Base-by-base conservation (phyloP, 495 filamentous ascomycete genomes). In the Geopyxis carbonaria region DNA sequence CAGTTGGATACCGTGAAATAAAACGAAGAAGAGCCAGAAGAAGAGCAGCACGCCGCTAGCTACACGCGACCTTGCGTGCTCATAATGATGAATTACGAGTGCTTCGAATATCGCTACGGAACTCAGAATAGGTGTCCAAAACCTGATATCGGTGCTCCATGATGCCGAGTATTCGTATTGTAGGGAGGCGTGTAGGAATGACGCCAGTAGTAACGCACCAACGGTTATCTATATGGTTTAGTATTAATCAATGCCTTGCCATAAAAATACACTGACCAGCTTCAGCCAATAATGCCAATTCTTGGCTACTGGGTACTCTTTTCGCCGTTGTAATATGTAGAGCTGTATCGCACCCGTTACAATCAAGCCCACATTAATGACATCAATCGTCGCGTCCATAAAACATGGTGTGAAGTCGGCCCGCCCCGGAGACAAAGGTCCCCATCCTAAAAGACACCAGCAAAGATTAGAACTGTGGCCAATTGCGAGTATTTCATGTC, bases 331-430 rank as follows among this genome's bases (percentile, higher is more conserved):
- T 46, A 93, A 66, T 61, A 76, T 77, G 65, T 69, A 78, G 21
- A 87, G 58, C 2, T 91, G 84, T 7, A 72, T 66, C 19, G 73
- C 67, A 29, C 91, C 91, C 40, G 73, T 63, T 11, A 92, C 23
- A 19, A 93, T 64, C 8, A 89, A 81, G 59, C 71, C 84, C 3
- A 69, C 64, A 7, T 82, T 85, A 14, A 93, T 76, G 4, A 66
- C 53, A 21, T 76, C 72, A 40, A 95, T 70, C 64, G 76, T 80
- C 7, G 86, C 68, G 57, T 95, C 91, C 34, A 93, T 68, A 57
- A 94, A 95, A 61, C 91, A 99, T 41, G 91, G 85, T 25, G 91
- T 94, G 59, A 99, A 80, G 57, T 95, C 86, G 58, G 79, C 92
- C 45, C 85, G 64, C 40, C 69, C 65, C 14, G 72, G 71, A 57